These are phyloP conservation scores for Alternaria panax DNA, from an alignment of 2,329 filamentous ascomycete genomes.

Conservation along the genomic window DNA sequence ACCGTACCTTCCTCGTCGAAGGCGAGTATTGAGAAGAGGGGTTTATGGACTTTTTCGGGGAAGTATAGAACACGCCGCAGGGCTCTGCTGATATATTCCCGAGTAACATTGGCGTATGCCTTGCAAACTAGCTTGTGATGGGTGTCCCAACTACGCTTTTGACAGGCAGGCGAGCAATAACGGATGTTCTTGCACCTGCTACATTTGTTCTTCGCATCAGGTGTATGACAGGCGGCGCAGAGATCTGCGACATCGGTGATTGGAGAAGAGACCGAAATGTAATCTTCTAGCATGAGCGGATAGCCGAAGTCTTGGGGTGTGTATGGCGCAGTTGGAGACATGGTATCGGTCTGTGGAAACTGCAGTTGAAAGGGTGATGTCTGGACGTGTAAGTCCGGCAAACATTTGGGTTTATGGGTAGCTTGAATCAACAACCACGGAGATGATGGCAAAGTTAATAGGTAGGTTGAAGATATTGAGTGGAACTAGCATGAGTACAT, in stretches of 20 bases:
- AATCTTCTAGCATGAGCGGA: conserved; percentile 18
- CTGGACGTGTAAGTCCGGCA: background rate
- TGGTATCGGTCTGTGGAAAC: background rate
- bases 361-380: background rate
- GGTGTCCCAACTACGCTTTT: conserved; percentile 13
- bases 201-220: conserved; percentile 3
- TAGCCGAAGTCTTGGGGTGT: conserved; percentile 17
- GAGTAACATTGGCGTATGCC: background rate
- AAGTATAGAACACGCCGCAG: conserved; percentile 13
- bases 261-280: background rate
- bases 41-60: background rate
- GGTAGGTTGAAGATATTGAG: background rate
- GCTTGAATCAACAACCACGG: background rate
- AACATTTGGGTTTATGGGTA: background rate
- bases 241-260: background rate
- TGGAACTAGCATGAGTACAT: background rate
- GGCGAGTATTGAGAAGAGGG: conserved; percentile 5
- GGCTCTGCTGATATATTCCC: background rate
- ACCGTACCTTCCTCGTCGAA: conserved; percentile 7
- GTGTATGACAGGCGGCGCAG: conserved; percentile 16
- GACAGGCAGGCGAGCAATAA: conserved; percentile 21
- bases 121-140: conserved; percentile 20
- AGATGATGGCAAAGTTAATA: background rate
- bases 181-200: conserved; percentile 16
- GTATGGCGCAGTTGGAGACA: background rate